Conservation (phyloP, 495 filamentous ascomycete species). For the Hyaloscypha bicolor region DNA sequence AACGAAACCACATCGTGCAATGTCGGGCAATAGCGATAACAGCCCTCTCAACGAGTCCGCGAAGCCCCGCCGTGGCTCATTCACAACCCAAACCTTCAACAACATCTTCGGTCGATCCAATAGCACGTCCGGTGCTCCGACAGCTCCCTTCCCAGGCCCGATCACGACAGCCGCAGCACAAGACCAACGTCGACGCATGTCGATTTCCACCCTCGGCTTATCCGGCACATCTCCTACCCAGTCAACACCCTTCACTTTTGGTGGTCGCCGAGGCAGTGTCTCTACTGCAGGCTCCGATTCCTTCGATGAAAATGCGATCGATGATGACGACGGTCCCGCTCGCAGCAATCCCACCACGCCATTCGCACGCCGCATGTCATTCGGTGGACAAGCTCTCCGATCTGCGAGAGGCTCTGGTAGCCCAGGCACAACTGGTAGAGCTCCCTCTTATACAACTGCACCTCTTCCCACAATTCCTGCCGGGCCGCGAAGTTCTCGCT, state of each 20-base stretch:
- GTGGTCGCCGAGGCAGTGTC: slow-evolving; percentile 71
- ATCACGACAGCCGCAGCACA: slow-evolving; percentile 67
- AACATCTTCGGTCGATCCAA: slow-evolving; percentile 56
- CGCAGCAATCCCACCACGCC: slow-evolving; percentile 63
- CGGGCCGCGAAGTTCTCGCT: slow-evolving; percentile 30
- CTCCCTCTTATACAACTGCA: slow-evolving; percentile 29
- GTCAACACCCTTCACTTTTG: slow-evolving; percentile 55
- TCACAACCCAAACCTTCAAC: slow-evolving; percentile 55
- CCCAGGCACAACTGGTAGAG: slow-evolving; percentile 53
- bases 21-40: slow-evolving; percentile 45
- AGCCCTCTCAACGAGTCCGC: slow-evolving; percentile 29
- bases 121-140: slow-evolving; percentile 40
- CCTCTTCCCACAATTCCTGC: slow-evolving; percentile 41
- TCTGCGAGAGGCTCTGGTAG: slow-evolving; percentile 44
- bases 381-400: slow-evolving; percentile 83
- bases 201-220: slow-evolving; percentile 82
- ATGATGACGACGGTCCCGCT: slow-evolving; percentile 67
- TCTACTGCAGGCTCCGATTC: slow-evolving; percentile 73
- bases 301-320: slow-evolving; percentile 84
- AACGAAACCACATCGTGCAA: slow-evolving; percentile 30
- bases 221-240: slow-evolving; percentile 72
- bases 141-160: slow-evolving; percentile 58
- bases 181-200: slow-evolving; percentile 81
- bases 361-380: slow-evolving; percentile 85
- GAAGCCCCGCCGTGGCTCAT: slow-evolving; percentile 51